Conservation (phyloP, 1,139 yeast species). For the Tardiomyces digboiensis region DNA sequence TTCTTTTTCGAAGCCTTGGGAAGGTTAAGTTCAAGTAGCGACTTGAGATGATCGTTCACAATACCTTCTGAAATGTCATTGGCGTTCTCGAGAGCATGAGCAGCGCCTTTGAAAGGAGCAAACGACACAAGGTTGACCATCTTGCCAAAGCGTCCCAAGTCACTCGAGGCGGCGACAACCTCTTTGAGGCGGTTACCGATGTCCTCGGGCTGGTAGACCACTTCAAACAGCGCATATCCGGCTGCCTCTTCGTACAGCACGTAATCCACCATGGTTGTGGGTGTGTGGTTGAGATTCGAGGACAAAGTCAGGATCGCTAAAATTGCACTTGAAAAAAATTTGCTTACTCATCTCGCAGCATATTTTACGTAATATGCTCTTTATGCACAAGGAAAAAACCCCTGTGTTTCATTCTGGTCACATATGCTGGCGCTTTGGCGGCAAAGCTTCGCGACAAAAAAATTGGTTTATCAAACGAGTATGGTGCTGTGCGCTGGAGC, state of each 20-base stretch:
- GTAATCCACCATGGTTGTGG: slow-evolving; percentile 48
- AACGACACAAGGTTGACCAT: slow-evolving; percentile 89
- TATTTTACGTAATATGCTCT: too few species aligned
- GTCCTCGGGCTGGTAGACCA: slow-evolving; percentile 88
- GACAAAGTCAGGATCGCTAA: too few species aligned
- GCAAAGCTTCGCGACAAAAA: too few species aligned
- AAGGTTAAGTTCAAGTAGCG: slow-evolving; percentile 79
- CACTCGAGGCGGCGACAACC: slow-evolving; percentile 87
- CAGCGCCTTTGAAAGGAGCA: slow-evolving; percentile 99
- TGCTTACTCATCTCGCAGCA: too few species aligned
- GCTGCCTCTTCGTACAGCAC: slow-evolving; percentile 98
- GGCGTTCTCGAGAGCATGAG: slow-evolving; percentile 97
- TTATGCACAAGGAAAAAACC: too few species aligned
- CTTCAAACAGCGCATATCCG: slow-evolving; percentile 96
- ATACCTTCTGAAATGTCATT: slow-evolving; percentile 97
- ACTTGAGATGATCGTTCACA: slow-evolving; percentile 85
- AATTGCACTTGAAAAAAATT: too few species aligned
- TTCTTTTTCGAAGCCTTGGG: slow-evolving; percentile 76
- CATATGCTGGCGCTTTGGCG: too few species aligned
- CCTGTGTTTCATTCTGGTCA: too few species aligned
- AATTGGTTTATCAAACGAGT: too few species aligned
- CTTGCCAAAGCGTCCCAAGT: slow-evolving; percentile 83
- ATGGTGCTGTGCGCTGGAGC: slow-evolving; percentile 50
- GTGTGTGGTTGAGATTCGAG: too few species aligned
- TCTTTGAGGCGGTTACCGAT: slow-evolving; percentile 87